Conservation (phyloP, 2,329 filamentous ascomycete genomes). For the Sporothrix phasma region DNA sequence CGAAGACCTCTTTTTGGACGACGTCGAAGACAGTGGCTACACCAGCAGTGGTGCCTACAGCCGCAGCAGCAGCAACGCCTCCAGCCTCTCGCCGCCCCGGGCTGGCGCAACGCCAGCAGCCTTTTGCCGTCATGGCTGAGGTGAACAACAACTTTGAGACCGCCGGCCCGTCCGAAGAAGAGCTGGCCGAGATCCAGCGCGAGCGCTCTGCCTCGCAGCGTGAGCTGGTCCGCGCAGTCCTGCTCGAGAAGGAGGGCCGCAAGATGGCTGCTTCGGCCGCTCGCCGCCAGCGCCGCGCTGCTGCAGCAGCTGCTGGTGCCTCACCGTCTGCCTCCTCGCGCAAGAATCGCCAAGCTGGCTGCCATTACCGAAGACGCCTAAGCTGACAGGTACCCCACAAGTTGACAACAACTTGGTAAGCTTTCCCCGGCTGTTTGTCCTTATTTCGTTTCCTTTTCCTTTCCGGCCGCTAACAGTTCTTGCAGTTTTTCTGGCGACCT, state of each 20-base stretch:
- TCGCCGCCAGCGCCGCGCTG: conserved; percentile 26
- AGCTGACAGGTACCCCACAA: neutral
- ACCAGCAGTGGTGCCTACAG: conserved; percentile 33
- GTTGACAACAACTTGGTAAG: neutral
- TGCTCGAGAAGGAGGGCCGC: conserved; percentile 46
- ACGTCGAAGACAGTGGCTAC: conserved; percentile 42
- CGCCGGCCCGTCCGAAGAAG: conserved; percentile 34
- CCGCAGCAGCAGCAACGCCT: conserved; percentile 36
- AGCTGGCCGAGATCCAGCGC: conserved; percentile 41
- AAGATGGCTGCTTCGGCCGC: conserved; percentile 28
- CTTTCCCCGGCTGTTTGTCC: neutral
- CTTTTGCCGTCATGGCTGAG: conserved; percentile 18
- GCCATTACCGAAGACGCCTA: conserved; percentile 39
- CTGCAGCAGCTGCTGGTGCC: neutral
- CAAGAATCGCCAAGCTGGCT: conserved; percentile 45
- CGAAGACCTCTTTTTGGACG: conserved; percentile 50
- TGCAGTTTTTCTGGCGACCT: neutral
- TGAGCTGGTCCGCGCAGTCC: conserved; percentile 41
- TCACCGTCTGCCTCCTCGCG: conserved; percentile 7
- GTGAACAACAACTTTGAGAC: conserved; percentile 4
- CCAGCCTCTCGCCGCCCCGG: conserved; percentile 31
- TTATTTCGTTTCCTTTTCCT: too few species aligned
- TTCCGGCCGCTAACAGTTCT: neutral
- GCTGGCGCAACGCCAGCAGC: conserved; percentile 15
- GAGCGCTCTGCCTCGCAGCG: conserved; percentile 42